phyloP scores from a whole-genome alignment of 179 eudicot species.

The Silene noctiflora region DNA sequence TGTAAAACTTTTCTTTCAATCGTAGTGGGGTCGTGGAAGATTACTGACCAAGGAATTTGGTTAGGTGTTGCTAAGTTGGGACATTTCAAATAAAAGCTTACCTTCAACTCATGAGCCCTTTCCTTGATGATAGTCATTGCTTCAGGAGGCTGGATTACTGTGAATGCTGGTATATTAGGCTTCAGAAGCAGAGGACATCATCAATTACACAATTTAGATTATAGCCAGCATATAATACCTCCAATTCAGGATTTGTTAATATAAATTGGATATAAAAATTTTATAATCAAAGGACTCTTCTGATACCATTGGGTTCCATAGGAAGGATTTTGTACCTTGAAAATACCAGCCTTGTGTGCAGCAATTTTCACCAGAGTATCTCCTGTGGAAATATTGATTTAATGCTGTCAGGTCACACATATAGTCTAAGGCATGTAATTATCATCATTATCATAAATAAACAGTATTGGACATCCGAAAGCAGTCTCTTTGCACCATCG shows the following conservation, averaged over 20 bases:
- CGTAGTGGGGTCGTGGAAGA: background rate
- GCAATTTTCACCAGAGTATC: conserved; percentile 69
- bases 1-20: background rate
- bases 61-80: background rate
- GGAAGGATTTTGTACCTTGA: conserved; percentile 52
- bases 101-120: conserved; percentile 51
- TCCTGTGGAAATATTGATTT: conserved; percentile 40
- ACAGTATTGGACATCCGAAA: background rate
- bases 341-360: conserved; percentile 78
- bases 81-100: conserved; percentile 23
- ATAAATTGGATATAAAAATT: conserved; percentile 2
- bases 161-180: conserved; percentile 79
- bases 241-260: conserved; percentile 20
- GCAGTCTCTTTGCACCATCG: background rate
- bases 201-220: conserved; percentile 47
- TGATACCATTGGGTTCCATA: conserved; percentile 6
- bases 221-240: conserved; percentile 35
- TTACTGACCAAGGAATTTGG: background rate
- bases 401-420: background rate
- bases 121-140: conserved; percentile 69
- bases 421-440: conserved; percentile 5
- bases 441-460: no score
- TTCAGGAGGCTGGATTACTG: conserved; percentile 67
- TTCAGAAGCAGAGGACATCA: conserved; percentile 52
- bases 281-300: conserved; percentile 9